Evolutionary conservation across 176 grass and related monocot species (phyloP).

Genomic region (Chrysopogon serrulatus): DNA sequence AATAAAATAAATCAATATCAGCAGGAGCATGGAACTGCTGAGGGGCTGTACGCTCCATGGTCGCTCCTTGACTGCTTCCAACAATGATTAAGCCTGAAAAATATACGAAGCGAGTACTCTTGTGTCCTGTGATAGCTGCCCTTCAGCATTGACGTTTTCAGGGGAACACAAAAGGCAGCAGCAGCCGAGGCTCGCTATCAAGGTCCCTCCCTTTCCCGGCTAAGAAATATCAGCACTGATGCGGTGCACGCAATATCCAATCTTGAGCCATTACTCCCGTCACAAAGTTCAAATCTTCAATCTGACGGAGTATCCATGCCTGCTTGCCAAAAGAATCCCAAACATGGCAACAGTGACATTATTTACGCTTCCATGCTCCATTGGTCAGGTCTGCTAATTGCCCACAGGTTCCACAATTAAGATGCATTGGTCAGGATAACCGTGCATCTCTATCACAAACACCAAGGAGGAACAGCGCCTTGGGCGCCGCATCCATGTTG

Average conservation of each 20-base stretch:
- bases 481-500: neutral
- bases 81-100: neutral
- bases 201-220: neutral
- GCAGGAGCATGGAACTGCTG: neutral
- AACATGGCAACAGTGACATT: neutral
- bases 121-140: too few species aligned
- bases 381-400: neutral
- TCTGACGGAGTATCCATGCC: neutral
- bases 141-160: neutral
- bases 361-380: neutral
- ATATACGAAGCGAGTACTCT: too few species aligned
- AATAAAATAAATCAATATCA: too few species aligned
- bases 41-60: neutral
- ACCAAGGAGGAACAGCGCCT: neutral
- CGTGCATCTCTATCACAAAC: slow-evolving; percentile 4
- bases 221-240: neutral
- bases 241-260: neutral
- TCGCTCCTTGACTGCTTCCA: neutral
- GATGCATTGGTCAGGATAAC: neutral
- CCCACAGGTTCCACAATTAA: neutral
- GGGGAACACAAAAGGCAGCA: too few species aligned
- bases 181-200: neutral
- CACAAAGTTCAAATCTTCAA: slow-evolving; percentile 13
- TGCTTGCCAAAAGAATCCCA: neutral
- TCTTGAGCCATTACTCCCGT: neutral